A percentile compares a stretch with the other conserved stretches of the same genome.
These are phyloP conservation scores for Aspergillus nidulans DNA, from an alignment of 495 filamentous ascomycete genomes.

Conservation along the genomic window DNA sequence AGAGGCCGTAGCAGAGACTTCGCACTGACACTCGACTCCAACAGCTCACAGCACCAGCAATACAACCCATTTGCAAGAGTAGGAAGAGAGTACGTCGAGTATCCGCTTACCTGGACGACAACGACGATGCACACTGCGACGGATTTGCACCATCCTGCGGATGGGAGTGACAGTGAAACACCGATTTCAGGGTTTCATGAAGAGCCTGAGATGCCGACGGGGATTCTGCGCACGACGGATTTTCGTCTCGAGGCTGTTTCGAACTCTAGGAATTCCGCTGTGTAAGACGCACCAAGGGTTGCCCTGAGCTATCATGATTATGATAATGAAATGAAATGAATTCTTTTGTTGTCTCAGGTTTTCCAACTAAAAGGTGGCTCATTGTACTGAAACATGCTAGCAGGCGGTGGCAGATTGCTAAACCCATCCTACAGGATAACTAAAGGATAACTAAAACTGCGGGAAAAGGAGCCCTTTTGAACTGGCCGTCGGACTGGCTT, in stretches of 20 bases:
- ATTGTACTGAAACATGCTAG: too few relatives aligned
- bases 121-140: background rate
- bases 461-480: too few relatives aligned
- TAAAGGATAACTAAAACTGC: too few relatives aligned
- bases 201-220: background rate
- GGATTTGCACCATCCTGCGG: background rate
- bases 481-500: too few relatives aligned
- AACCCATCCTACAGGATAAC: too few relatives aligned
- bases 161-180: background rate
- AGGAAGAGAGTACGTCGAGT: conserved; percentile 5
- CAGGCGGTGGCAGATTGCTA: too few relatives aligned
- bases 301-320: background rate
- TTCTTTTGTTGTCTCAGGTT: too few relatives aligned
- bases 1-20: background rate
- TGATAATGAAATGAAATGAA: background rate
- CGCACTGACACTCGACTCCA: background rate
- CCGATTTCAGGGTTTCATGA: background rate
- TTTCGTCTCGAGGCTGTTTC: background rate
- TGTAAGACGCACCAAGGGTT: background rate
- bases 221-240: conserved; percentile 13
- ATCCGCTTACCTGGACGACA: conserved; percentile 5
- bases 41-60: background rate
- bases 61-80: conserved; percentile 9
- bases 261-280: background rate
- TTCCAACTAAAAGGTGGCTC: too few relatives aligned